Evolutionary conservation across 1,284 basidiomycete genomes (phyloP).

Genomic region (Hortiboletus rubellus): DNA sequence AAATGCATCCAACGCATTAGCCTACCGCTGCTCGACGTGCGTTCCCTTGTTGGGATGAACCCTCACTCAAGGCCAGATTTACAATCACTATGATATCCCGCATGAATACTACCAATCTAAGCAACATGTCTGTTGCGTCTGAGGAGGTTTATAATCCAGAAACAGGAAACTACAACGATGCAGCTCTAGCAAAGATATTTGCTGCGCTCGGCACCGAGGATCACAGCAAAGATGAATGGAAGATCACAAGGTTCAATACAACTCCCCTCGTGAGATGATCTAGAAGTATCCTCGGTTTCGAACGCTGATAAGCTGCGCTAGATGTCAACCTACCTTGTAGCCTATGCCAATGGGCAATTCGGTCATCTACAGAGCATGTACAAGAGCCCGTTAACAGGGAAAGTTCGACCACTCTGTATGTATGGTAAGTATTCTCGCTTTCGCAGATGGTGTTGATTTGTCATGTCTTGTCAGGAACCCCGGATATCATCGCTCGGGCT

Average conservation of each 20-base stretch:
- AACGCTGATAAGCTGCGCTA: constrained; percentile 18
- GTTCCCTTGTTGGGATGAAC: constrained; percentile 94
- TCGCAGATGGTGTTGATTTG: neutral
- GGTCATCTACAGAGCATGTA: constrained; percentile 75
- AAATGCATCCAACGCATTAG: constrained; percentile 46
- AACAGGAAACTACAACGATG: constrained; percentile 30
- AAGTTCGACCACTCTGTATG: constrained; percentile 80
- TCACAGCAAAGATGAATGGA: constrained; percentile 60
- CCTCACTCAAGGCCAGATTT: constrained; percentile 88
- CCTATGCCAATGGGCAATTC: constrained; percentile 88
- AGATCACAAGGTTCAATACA: constrained; percentile 75
- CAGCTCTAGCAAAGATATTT: constrained; percentile 38
- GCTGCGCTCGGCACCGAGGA: constrained; percentile 37
- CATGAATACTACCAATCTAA: constrained; percentile 71
- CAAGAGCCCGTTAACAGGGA: constrained; percentile 79
- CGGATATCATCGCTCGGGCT: constrained; percentile 81
- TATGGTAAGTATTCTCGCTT: constrained; percentile 55
- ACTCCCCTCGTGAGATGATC: constrained; percentile 52
- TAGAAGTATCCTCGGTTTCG: neutral
- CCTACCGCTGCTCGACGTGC: constrained; percentile 84
- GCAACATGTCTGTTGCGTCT: constrained; percentile 82
- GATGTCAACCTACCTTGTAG: constrained; percentile 92
- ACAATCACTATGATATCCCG: constrained; percentile 83
- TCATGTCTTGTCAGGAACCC: constrained; percentile 59
- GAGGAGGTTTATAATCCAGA: constrained; percentile 48